Base-by-base conservation (phyloP, 2,329 filamentous ascomycete species). In the Pseudogymnoascus sp. region DNA sequence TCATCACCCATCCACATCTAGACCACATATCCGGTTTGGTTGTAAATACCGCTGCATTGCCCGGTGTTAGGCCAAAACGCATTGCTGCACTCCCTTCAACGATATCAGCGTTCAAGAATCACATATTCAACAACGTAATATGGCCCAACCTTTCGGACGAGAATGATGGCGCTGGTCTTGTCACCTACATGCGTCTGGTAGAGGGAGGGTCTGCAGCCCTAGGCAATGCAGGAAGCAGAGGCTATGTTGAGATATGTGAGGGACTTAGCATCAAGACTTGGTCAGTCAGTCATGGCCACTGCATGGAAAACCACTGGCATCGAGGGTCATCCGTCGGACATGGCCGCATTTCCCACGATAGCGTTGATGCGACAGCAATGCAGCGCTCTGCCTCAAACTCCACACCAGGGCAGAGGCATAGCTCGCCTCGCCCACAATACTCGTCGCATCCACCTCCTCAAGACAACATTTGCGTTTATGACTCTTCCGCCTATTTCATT, bases 91-190 rank as follows among this genome's bases (percentile, higher is more conserved):
- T 97, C 3, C 91, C 93, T 0, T 88, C 86, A 29, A 96, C 93
- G n/a, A 93, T 99, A 61, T 83, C 91, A 53, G 93, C 93, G 0
- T 88, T 99, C 75, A 97, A 96, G 74, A 86, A 82, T 0, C 93
- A 99, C 75, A 91, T 99, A 65, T 99, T 99, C 79, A 99, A 99
- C 76, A 96, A 97, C 71, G 80, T 96, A 64, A 96, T 97, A 62
- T 99, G 95, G 95, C 95, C 95, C 0, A 99, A 99, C 69, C 78
- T 99, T 40, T 96, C 91, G 0, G 93, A 99, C 71, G 95, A 99
- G 76, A 95, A 96, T 73, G 92, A 93, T 35, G 95, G 95, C 23
- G 93, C 93, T 3, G 95, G 95, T 0, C 82, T 99, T 29, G 86
- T 99, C 35, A 96, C 91, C 0, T 97, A 96, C 70, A 88, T 92